A percentile compares a stretch with the other conserved stretches of the same genome.
Evolutionary conservation across 1,139 yeast species (phyloP).

Genomic region (Kodamaea ohmeri): DNA sequence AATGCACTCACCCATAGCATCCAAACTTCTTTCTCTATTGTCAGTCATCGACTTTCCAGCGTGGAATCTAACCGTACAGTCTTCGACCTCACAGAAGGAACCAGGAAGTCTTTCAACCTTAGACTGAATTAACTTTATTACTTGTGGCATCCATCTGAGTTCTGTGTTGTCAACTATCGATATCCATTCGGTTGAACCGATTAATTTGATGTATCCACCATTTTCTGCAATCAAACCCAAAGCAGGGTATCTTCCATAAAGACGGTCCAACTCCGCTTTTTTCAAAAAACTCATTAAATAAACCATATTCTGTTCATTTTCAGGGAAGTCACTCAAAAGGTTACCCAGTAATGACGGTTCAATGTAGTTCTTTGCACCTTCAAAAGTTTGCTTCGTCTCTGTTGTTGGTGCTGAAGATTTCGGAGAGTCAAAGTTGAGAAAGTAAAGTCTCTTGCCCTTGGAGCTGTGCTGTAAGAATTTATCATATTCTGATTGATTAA

Average conservation of each 20-base stretch:
- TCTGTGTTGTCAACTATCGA: slow-evolving; percentile 53
- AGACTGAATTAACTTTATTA: slow-evolving; percentile 57
- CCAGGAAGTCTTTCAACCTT: slow-evolving; percentile 82
- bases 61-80: slow-evolving; percentile 71
- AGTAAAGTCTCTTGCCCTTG: slow-evolving; percentile 45
- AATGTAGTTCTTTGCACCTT: slow-evolving; percentile 15
- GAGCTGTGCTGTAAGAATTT: slow-evolving; percentile 31
- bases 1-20: slow-evolving; percentile 79
- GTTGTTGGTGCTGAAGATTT: slow-evolving; percentile 25
- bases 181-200: slow-evolving; percentile 59
- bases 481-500: slow-evolving; percentile 33
- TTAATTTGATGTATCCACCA: slow-evolving; percentile 70
- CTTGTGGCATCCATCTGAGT: slow-evolving; percentile 60
- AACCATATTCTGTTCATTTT: slow-evolving; percentile 56
- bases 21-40: slow-evolving; percentile 62
- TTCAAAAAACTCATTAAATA: slow-evolving; percentile 69
- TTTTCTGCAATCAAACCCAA: slow-evolving; percentile 87
- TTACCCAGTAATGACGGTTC: slow-evolving; percentile 50
- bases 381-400: slow-evolving; percentile 14
- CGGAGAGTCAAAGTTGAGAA: slow-evolving; percentile 54
- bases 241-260: slow-evolving; percentile 64
- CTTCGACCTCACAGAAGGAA: slow-evolving; percentile 67
- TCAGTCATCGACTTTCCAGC: slow-evolving; percentile 60
- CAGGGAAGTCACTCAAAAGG: slow-evolving; percentile 48
- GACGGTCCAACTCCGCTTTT: slow-evolving; percentile 60